Base-by-base conservation (phyloP, 176 grass and related monocot genomes). In the Tillandsia leiboldiana region DNA sequence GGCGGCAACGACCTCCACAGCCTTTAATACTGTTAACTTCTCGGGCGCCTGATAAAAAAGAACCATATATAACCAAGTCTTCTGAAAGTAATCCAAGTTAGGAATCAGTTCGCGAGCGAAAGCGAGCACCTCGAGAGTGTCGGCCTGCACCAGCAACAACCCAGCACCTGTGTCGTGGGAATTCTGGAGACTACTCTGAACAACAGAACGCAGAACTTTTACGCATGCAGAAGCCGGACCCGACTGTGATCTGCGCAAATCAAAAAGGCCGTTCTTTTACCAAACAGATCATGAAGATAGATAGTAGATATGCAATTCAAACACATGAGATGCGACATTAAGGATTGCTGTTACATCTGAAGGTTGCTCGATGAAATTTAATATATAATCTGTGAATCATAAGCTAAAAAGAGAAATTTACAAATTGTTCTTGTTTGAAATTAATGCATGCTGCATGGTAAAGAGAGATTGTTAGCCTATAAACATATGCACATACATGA, bases 71-170 rank as follows among this genome's bases (percentile, higher is more conserved):
- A 9, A 20, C 33, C 54, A 59, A 59, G 54, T 59, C 54, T 0
- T 26, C 26, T 12, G 7, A 47, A 50, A 26, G 69, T 50, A 1
- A 26, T 65, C 51, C 50, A 74, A 84, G 22, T 52, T 15, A 7
- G 1, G 73, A 42, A 78, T 23, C 3, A 29, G 29, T 57, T 42
- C 33, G 12, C 28, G 26, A 47, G 42, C 75, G 42, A 67, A 70
- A 77, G 72, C 22, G 24, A 63, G 50, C 48, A 92, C 88, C 88
- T 96, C 92, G 24, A 48, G 10, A 72, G 76, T 63, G 65, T 96
- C 89, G 73, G 88, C 83, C 77, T 96, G 93, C 52, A 87, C 86
- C 68, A 96, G 80, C 73, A 96, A 85, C 62, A 92, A 53, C 50
- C 93, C 93, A 72, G 88, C 76, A 11, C 86, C 76, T 54, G 86